Base-by-base conservation (phyloP, 192 early-diverging fungal species). In the Backusella liffmaniae region DNA sequence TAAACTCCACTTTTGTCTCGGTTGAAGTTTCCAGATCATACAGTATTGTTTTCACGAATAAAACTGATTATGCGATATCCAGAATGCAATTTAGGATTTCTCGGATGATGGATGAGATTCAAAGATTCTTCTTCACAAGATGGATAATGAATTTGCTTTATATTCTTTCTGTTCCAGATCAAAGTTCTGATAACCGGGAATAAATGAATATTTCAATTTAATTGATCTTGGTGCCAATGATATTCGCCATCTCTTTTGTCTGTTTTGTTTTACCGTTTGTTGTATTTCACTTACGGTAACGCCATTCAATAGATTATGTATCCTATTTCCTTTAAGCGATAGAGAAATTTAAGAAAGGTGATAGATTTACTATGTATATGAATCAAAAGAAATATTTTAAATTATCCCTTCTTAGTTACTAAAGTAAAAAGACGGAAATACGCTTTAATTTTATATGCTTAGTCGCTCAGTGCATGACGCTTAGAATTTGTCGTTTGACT, bases 21-120 rank as follows among this genome's bases (percentile, higher is more conserved):
- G 16, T 80, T 83, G 3, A 84, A 81, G 53, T 80, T 84, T 83
- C 56, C 83, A 86, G 71, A 71, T 83, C 15, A 59, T 86, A 18
- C 77, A 76, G 49, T 84, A 86, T 84, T 72, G 67, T 84, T 18
- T 77, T 79, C 66, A 81, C 75, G 0, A 81, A 76, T 6, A 81
- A 86, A 77, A 32, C 32, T 84, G 41, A 80, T 78, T 16, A 3
- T 83, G 36, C 75, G 73, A 46, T 84, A 84, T 65, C 81, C 85
- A n/a, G 70, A 71, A 10, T 83, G 79, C 67, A 84, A 86, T 66
- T 70, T 68, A 10, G 73, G 79, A 1, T 86, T 86, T 0, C 51
- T 56, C 8, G 7, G 51, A 21, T n/a, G 4, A 21, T 23, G 4
- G 21, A 21, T 56, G 51, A 9, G 8, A 21, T 56, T 56, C 21